Conservation (phyloP, 2,329 filamentous ascomycete genomes). For the Delphinella strobiligena region DNA sequence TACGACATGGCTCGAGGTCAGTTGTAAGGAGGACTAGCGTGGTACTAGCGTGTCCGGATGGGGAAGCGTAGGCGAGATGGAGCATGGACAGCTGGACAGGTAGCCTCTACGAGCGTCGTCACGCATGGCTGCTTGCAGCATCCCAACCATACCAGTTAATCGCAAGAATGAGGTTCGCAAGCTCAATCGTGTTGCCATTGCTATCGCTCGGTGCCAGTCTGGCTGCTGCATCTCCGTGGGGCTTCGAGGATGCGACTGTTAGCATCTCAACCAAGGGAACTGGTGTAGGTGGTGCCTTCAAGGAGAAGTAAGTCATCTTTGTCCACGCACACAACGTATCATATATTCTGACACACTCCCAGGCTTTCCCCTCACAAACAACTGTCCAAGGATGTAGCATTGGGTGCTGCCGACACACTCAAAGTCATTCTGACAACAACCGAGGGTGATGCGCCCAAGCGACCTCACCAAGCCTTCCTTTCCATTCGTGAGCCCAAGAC, state of each 20-base stretch:
- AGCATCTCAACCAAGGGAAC: conserved; percentile 50
- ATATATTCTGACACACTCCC: conserved; percentile 7
- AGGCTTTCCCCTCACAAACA: conserved; percentile 40
- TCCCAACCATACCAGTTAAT: conserved; percentile 1
- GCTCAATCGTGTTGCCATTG: conserved; percentile 10
- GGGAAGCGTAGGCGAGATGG: conserved; percentile 4
- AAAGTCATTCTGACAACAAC: conserved; percentile 73
- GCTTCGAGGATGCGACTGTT: conserved; percentile 61
- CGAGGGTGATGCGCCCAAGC: conserved; percentile 65
- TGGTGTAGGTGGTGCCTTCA: conserved; percentile 37
- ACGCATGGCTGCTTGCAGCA: conserved; percentile 3
- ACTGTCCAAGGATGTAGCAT: conserved; percentile 37
- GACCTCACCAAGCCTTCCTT: conserved; percentile 89
- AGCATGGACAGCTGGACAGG: conserved; percentile 3
- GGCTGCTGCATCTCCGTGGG: conserved; percentile 50
- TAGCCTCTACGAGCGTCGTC: conserved; percentile 7
- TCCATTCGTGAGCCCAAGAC: conserved; percentile 61
- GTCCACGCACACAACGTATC: background rate
- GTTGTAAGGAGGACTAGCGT: too few relatives aligned
- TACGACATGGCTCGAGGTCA: too few relatives aligned
- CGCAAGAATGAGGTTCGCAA: conserved; percentile 17
- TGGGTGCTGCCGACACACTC: conserved; percentile 50
- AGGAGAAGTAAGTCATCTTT: conserved; percentile 41
- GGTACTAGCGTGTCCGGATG: background rate
- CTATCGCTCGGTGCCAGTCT: conserved; percentile 16